phyloP scores from a whole-genome alignment of 371 early-diverging fungal genomes.

The Massospora cicadina region DNA sequence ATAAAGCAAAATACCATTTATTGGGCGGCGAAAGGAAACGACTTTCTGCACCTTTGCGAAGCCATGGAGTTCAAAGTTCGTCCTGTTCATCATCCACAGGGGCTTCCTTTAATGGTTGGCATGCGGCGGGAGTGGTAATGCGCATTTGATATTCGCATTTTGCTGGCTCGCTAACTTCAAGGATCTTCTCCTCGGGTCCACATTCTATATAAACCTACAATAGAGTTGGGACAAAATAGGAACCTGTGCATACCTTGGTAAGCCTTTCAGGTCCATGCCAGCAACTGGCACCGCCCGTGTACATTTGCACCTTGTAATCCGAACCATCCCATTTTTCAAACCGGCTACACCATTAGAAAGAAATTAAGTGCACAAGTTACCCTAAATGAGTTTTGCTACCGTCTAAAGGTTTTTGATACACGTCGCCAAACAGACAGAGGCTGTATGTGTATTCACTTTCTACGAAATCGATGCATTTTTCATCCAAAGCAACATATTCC shows the following conservation, averaged over 20 bases:
- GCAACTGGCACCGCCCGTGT: constrained; percentile 56
- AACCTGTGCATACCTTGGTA: constrained; percentile 19
- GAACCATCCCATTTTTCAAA: constrained; percentile 1
- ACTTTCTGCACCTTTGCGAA: too few relatives aligned
- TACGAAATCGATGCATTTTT: constrained; percentile 45
- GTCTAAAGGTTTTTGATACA: constrained; percentile 45
- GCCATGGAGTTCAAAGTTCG: neutral
- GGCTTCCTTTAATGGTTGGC: constrained; percentile 16
- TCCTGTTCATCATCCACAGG: neutral
- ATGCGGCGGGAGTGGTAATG: constrained; percentile 60
- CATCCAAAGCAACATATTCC: constrained; percentile 38
- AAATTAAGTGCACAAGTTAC: constrained; percentile 16
- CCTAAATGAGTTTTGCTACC: constrained; percentile 42
- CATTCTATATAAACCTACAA: constrained; percentile 25
- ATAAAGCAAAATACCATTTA: too few relatives aligned
- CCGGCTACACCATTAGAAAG: neutral
- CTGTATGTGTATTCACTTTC: constrained; percentile 70
- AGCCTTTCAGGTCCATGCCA: constrained; percentile 89
- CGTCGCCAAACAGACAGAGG: constrained; percentile 58
- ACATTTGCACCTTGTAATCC: constrained; percentile 33
- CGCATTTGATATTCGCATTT: constrained; percentile 78
- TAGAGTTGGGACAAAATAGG: neutral
- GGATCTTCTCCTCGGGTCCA: constrained; percentile 40
- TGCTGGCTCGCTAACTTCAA: constrained; percentile 65
- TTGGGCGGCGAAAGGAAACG: too few relatives aligned